phyloP scores from a whole-genome alignment of 208 protist species.

The Zelonia costaricensis region DNA sequence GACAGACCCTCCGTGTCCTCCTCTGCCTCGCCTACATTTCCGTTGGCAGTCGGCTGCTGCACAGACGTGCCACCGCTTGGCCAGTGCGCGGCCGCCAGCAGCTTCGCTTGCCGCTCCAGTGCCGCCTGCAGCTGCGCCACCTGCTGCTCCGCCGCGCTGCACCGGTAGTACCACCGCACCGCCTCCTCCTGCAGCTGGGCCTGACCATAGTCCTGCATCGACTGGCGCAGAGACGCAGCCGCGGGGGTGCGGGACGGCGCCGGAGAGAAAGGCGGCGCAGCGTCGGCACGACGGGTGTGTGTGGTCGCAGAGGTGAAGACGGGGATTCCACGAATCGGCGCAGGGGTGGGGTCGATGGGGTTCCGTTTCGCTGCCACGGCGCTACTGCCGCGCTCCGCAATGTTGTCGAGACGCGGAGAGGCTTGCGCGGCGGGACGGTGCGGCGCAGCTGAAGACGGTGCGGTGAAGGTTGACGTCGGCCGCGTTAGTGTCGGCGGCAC shows the following conservation, averaged over 20 bases:
- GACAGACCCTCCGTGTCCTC: neutral
- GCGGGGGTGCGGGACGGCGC: neutral
- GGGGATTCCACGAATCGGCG: constrained; percentile 19
- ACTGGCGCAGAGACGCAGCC: constrained; percentile 16
- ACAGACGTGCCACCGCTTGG: neutral
- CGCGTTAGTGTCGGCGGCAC: too few relatives aligned
- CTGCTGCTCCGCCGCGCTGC: constrained; percentile 19
- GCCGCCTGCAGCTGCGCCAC: constrained; percentile 9
- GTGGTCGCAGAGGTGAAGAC: constrained; percentile 9
- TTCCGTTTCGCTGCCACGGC: too few relatives aligned
- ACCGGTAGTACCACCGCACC: constrained; percentile 33
- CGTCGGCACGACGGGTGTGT: neutral
- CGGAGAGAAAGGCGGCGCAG: neutral
- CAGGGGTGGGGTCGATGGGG: neutral
- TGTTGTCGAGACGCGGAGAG: too few relatives aligned
- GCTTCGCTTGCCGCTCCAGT: constrained; percentile 18
- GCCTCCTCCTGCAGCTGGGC: constrained; percentile 36
- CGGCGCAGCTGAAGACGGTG: too few relatives aligned
- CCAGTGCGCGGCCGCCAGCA: constrained; percentile 29
- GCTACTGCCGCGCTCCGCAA: too few relatives aligned
- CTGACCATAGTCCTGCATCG: constrained; percentile 15
- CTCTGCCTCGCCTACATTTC: neutral
- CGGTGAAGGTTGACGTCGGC: too few relatives aligned
- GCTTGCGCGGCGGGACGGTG: too few relatives aligned
- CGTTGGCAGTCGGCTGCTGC: neutral